Base-by-base conservation (phyloP, 768 basidiomycete genomes). In the Pholiota microspora region DNA sequence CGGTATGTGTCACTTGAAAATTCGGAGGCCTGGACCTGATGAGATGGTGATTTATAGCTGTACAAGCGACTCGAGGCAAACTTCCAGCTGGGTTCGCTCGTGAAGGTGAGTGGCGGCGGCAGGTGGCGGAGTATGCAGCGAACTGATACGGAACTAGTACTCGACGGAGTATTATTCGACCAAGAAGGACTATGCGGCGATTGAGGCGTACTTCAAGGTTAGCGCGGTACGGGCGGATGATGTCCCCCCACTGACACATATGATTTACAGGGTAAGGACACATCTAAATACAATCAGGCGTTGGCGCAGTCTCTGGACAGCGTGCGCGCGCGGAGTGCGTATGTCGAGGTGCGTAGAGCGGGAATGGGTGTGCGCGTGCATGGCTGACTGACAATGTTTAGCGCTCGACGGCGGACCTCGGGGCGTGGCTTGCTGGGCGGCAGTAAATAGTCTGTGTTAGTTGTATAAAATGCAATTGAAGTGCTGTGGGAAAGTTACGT, bases 121-220 rank as follows among this genome's bases (percentile, higher is more conserved):
- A n/a, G 16, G 5, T 24, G 34, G 23, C 27, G 18, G 12, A 38
- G 16, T 8, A 46, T 32, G 21, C 32, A 12, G 13, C 23, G 35
- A 10, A 29, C 25, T 54, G 23, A 59, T n/a, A 5, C 13, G 47
- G 42, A 24, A 3, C 27, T 57, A 76, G 74, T 61, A 58, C 50
- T 66, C 75, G 2, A 71, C 74, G 67, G 65, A 67, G 24, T 70
- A 71, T 27, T 74, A 95, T 52, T 82, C 86, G n/a, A 83, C 81
- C 18, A 72, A 85, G 57, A 69, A 81, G 55, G 95, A 97, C 71
- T 76, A 80, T 36, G 71, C 83, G 49, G 75, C 74, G 18, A 77
- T 84, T 12, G 77, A 78, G 49, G 79, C 71, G 3, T 96, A 92
- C 78, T 98, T 94, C 77, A 80, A 85, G 77, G 88, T 85, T 67